Base-by-base conservation (phyloP, 768 basidiomycete genomes). In the Hericium alpestre region DNA sequence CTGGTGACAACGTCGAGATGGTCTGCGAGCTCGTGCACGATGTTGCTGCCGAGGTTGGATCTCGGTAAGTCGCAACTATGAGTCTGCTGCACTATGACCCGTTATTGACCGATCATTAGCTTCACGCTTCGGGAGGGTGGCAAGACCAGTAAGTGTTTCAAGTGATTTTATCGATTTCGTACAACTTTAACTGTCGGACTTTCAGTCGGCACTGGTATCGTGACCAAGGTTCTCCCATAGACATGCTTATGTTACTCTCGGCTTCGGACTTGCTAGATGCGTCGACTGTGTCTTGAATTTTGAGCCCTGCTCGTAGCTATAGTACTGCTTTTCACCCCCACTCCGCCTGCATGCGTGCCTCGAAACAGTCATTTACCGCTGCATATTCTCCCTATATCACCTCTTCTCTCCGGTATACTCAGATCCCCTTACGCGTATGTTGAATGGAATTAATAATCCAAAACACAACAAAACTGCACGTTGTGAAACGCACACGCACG, bases 1-100 rank as follows among this genome's bases (percentile, higher is more conserved):
- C 95, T 51, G 95, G 95, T 59, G 95, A 98, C 75, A 95, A 95
- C 65, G 86, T 98, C 55, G 93, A 96, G 73, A 85, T 98, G 77
- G 77, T 90, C 55, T 91, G 90, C 68, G 75, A 80, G 25, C 79
- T 97, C 39, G 79, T 86, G 23, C 83, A 85, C 65, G 91, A 94
- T 66, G 85, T 96, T 60, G 93, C 93, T 22, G 80, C 89, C 46
- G 95, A 97, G 72, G 79, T 83, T 61, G 93, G 95, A 54, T 84
- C 86, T 58, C 83, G 93, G 83, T 76, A 63, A 63, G 66, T 62
- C 25, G 37, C 49, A 48, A 38, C 12, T 10, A 3, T 15, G 10
- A 43, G 20, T 27, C 22, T 39, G 25, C 38, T 25, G 39, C 40
- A 13, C n/a, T n/a, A 2, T 8, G 16, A 23, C n/a, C 32, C 15